Conservation (phyloP, 345 rosid genomes). For the Syzygium oleosum region DNA sequence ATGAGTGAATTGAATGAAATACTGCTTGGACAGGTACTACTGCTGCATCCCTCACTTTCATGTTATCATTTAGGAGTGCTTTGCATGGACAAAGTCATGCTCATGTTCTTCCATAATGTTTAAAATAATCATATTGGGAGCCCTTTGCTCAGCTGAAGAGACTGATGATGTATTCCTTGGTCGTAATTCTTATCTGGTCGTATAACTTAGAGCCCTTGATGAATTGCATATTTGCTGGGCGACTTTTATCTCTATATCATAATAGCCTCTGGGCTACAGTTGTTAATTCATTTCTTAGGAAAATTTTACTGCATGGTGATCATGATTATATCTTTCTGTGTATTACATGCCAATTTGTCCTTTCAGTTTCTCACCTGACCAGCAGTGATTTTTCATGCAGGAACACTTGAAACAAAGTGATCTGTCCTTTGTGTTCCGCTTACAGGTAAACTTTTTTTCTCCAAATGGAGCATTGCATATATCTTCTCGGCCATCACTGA, state of each 20-base stretch:
- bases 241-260: background rate
- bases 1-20: slow-evolving; percentile 95
- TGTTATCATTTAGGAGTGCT: background rate
- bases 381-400: slow-evolving; percentile 34
- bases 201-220: background rate
- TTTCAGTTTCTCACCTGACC: slow-evolving; percentile 2
- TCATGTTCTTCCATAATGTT: background rate
- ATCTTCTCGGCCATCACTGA: background rate
- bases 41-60: background rate
- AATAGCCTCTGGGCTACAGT: background rate
- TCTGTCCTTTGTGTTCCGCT: slow-evolving; percentile 80
- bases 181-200: background rate
- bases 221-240: background rate
- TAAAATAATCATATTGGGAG: background rate
- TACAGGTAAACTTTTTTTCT: slow-evolving; percentile 49
- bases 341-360: background rate
- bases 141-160: background rate
- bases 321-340: background rate
- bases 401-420: slow-evolving; percentile 91
- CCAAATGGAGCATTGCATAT: background rate
- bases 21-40: slow-evolving; percentile 73
- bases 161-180: background rate
- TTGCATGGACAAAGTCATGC: background rate
- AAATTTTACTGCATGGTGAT: background rate
- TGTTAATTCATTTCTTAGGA: background rate